phyloP scores from a whole-genome alignment of 2,329 filamentous ascomycete genomes.

The Aureobasidium uvarum region DNA sequence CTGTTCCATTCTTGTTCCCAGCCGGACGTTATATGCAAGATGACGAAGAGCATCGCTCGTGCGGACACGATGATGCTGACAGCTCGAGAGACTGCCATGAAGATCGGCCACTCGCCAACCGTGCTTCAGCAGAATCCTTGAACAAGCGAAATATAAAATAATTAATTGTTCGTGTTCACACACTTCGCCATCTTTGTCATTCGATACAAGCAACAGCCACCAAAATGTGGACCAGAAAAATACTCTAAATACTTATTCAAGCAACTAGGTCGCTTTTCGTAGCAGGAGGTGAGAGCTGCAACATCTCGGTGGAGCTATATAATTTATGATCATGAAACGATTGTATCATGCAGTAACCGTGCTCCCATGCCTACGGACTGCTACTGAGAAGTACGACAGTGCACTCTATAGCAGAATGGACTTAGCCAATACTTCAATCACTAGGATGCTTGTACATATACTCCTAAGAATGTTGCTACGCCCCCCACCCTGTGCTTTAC shows the following conservation, averaged over 20 bases:
- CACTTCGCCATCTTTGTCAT: neutral
- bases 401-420: neutral
- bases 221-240: neutral
- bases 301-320: too few species aligned
- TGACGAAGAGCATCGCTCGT: constrained; percentile 6
- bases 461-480: neutral
- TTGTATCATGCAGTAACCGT: neutral
- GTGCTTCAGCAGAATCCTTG: neutral
- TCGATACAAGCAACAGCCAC: neutral
- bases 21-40: constrained; percentile 14
- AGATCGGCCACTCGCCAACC: neutral
- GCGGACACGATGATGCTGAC: constrained; percentile 19
- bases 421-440: too few species aligned
- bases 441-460: neutral
- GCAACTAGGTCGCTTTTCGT: neutral
- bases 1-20: neutral
- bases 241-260: neutral
- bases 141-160: neutral
- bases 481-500: neutral
- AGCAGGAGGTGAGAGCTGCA: neutral
- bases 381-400: neutral
- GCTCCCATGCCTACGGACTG: neutral
- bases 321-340: too few species aligned
- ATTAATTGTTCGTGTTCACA: neutral
- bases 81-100: neutral